Evolutionary conservation across 139 green algal species (phyloP).

Genomic region (Zygnema circumcarinatum): DNA sequence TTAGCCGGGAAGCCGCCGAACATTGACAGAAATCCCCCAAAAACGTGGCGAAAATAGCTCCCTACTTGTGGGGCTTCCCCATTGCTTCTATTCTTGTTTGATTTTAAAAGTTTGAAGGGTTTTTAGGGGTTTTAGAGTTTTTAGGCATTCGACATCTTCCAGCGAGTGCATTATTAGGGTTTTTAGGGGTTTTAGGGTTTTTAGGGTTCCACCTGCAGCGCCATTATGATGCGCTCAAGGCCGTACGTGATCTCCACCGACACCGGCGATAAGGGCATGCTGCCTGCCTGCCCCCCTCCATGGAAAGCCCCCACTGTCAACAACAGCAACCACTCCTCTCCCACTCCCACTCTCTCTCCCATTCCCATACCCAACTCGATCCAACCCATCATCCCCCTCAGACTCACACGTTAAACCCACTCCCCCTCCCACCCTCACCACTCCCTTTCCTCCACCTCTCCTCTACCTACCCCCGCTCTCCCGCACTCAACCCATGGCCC

Average conservation of each 20-base stretch:
- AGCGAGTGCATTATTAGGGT: too few species aligned
- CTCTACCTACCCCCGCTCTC: background rate
- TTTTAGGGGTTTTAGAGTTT: too few species aligned
- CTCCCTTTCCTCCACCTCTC: background rate
- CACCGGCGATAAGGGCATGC: slow-evolving; percentile 46
- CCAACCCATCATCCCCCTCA: background rate
- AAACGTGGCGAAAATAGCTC: too few species aligned
- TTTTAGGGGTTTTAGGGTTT: too few species aligned
- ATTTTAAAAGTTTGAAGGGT: too few species aligned
- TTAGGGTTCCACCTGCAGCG: slow-evolving; percentile 84
- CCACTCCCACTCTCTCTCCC: background rate
- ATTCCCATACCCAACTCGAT: background rate
- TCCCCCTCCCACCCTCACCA: background rate
- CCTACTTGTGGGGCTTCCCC: too few species aligned
- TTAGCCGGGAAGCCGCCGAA: too few species aligned
- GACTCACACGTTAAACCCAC: background rate
- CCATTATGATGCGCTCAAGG: slow-evolving; percentile 97
- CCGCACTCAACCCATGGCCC: too few species aligned
- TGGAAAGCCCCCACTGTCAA: background rate
- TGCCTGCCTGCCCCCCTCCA: slow-evolving; percentile 31
- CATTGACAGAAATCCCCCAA: too few species aligned
- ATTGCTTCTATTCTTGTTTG: too few species aligned
- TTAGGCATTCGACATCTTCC: too few species aligned
- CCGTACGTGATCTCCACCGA: slow-evolving; percentile 99
- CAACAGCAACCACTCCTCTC: background rate